Percentiles rank a stretch among this genome's conserved stretches.
Evolutionary conservation across 495 filamentous ascomycete genomes (phyloP).

Genomic region (Penicillium dipodomyicola): DNA sequence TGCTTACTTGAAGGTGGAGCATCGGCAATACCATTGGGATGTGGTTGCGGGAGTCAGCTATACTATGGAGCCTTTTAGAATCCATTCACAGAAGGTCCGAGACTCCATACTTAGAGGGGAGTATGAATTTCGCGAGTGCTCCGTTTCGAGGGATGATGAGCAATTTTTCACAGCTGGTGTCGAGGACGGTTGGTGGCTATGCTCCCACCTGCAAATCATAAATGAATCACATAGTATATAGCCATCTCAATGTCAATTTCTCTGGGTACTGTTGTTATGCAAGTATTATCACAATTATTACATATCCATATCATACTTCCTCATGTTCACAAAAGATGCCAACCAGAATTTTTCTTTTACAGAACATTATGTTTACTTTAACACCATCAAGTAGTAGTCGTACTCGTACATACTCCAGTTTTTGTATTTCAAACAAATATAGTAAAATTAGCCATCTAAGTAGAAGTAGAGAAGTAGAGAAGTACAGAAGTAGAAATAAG

Average conservation of each 20-base stretch:
- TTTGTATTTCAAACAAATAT: not conserved
- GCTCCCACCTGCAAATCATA: not conserved
- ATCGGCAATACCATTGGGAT: not conserved
- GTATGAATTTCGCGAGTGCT: not conserved
- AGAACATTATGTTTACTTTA: too few species aligned
- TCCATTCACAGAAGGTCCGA: not conserved
- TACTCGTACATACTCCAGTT: too few species aligned
- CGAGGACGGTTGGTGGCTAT: not conserved
- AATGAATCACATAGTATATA: not conserved
- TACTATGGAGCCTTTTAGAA: not conserved
- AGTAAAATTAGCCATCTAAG: not conserved
- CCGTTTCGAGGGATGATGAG: not conserved
- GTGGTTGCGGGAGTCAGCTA: not conserved
- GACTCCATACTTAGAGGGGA: not conserved
- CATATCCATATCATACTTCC: too few species aligned
- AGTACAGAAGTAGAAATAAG: not conserved
- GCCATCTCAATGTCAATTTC: not conserved
- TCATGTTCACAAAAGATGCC: too few species aligned
- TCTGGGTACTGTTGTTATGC: not conserved
- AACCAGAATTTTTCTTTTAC: too few species aligned
- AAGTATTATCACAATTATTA: not conserved
- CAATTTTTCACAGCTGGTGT: not conserved
- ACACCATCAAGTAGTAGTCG: too few species aligned
- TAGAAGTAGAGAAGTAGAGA: not conserved
- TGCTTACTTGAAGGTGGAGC: not conserved